Conservation (phyloP, 208 protist genomes). For the Vickermania spadyakhi region DNA sequence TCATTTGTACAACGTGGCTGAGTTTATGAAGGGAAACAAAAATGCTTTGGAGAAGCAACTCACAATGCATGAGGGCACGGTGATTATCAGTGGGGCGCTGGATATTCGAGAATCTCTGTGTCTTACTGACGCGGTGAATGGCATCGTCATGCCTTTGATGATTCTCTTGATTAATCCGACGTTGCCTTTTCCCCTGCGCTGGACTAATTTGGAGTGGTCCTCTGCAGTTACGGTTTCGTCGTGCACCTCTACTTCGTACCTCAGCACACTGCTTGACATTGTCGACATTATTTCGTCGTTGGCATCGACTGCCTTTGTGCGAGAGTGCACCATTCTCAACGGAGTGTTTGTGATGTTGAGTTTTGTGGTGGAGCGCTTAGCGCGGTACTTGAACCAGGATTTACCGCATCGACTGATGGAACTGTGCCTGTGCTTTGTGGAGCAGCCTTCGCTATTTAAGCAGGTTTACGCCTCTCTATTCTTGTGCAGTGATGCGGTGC, state of each 20-base stretch:
- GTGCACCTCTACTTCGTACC: not conserved
- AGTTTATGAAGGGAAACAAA: slow-evolving; percentile 28
- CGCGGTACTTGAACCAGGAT: slow-evolving; percentile 13
- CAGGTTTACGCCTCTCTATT: slow-evolving; percentile 61
- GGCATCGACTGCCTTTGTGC: slow-evolving; percentile 40
- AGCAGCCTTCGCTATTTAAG: slow-evolving; percentile 34
- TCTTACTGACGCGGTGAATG: not conserved
- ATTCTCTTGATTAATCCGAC: not conserved
- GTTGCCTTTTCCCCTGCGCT: not conserved
- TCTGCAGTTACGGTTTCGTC: not conserved
- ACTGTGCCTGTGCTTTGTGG: slow-evolving; percentile 25
- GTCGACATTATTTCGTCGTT: slow-evolving; percentile 52
- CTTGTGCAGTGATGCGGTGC: slow-evolving; percentile 63
- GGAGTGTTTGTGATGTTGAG: slow-evolving; percentile 62
- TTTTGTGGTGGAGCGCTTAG: slow-evolving; percentile 49
- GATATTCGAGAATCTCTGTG: not conserved
- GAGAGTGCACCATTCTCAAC: slow-evolving; percentile 42
- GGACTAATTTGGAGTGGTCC: not conserved
- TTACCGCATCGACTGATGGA: slow-evolving; percentile 35
- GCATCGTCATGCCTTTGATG: not conserved
- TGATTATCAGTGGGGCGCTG: slow-evolving; percentile 23
- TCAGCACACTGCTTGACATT: slow-evolving; percentile 10
- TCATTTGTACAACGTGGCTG: slow-evolving; percentile 74
- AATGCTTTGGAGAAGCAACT: slow-evolving; percentile 31
- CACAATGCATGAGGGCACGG: slow-evolving; percentile 60